Base-by-base conservation (phyloP, 2,329 filamentous ascomycete species). In the Amauroascus niger region DNA sequence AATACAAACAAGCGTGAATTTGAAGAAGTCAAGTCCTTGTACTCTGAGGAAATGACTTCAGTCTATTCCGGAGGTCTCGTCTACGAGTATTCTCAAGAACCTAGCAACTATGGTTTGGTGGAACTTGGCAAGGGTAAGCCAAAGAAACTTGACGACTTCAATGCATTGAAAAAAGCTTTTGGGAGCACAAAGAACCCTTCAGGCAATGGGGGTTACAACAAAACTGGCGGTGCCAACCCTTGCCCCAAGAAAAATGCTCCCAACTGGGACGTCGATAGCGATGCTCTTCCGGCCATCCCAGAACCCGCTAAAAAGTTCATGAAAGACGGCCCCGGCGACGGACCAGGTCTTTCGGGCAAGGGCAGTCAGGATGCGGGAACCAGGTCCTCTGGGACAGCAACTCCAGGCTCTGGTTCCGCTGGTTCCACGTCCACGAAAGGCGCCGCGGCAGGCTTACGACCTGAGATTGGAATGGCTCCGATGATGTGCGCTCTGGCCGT, bases 21-120 rank as follows among this genome's bases (percentile, higher is more conserved):
- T 65, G 76, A 82, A 56, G 91, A 96, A 74, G 73, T 96, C 50
- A 71, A 71, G 46, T 78, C 90, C 44, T 77, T 98, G 55, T 97
- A 96, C 84, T 80, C 76, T 71, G 72, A 71, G 18, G 69, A 95
- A 56, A 97, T 97, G 91, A 89, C 85, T 6, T 62, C 70, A 16
- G 89, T 96, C 64, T 97, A 95, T 80, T 96, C 90, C 39, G 93
- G 93, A 64, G 93, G 93, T 69, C 80, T 98, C 37, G 87, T 96
- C 70, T 98, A 96, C 74, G 90, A 97, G 73, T 98, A 95, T 76
- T 84, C 86, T 8, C 74, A 86, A 65, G 86, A 94, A 71, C 77
- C 78, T 57, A 88, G 83, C 73, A 77, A 83, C 44, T 97, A 83
- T 70, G 91, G 90, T 59, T 83, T 95, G 55, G 88, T 90, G 66